Base-by-base conservation (phyloP, 805 yeast species). In the Ogataea henricii region DNA sequence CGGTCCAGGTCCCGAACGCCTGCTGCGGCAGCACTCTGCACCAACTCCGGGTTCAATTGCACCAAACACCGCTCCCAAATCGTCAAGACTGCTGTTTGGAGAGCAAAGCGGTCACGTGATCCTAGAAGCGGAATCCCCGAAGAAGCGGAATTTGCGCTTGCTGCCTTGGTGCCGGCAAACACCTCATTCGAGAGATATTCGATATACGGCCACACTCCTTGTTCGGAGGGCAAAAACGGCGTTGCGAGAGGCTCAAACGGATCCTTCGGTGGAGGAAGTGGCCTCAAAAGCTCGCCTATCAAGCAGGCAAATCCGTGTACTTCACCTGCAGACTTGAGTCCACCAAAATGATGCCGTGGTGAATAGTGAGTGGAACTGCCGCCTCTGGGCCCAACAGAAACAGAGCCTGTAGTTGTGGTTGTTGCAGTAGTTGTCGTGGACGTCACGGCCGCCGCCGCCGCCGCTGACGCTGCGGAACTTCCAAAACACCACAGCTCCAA, bases 181-280 rank as follows among this genome's bases (percentile, higher is more conserved):
- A 90, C 79, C 36, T 85, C 87, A 10, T 76, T 68, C n/a, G 87
- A 59, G 12, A 90, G 62, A 56, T 80, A 89, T 45, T 89, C 92
- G 45, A 87, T 63, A 57, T 91, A 92, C 2, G 94, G 89, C 80
- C 90, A 81, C 5, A 89, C 66, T 2, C 96, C 96, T 26, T 16
- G 34, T 30, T 30, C 34, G 16, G 34, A 30, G 6, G 16, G 56
- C 0, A 96, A 96, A 57, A 74, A 86, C 10, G 81, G 72, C 12
- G 83, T 59, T 4, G 58, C 46, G 27, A 56, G 59, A 29, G 71
- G 72, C 13, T 78, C 75, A 52, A 74, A 70, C 3, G 64, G 64
- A 39, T 67, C 57, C 25, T 54, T 49, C 17, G 58, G 59, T 9
- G 57, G 46, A 21, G 36, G 69, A 59, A 35, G 56, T 46, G 65